These are phyloP conservation scores for Blastocystis sp. DNA, from an alignment of 352 stramenopile species.

Conservation along the genomic window DNA sequence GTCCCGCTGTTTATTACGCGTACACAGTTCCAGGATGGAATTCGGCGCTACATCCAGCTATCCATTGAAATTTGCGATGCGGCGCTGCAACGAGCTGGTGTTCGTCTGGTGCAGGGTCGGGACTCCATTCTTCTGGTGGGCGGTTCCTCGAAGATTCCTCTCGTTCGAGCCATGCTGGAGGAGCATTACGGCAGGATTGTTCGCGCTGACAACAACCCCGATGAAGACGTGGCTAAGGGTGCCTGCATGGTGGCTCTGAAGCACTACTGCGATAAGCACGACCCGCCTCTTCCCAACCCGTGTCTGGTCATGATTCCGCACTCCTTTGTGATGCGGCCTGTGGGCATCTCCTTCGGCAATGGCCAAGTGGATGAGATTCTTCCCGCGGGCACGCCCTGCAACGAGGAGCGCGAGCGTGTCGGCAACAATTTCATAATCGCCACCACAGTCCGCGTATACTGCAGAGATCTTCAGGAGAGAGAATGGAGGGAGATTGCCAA, in stretches of 20 bases:
- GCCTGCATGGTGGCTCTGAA: background rate
- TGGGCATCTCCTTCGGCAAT: no score
- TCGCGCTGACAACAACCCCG: no score
- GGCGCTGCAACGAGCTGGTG: background rate
- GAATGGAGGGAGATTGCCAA: no score
- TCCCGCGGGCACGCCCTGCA: no score
- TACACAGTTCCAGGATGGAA: background rate
- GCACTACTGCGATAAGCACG: background rate
- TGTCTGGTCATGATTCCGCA: background rate
- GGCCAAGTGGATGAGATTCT: no score
- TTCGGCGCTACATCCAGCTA: background rate
- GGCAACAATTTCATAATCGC: no score
- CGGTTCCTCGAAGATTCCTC: constrained; percentile 4
- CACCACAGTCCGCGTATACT: no score
- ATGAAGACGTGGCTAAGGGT: background rate
- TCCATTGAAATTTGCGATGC: background rate
- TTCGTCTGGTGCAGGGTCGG: no score
- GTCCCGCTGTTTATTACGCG: background rate
- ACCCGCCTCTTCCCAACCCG: background rate
- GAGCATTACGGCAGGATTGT: background rate
- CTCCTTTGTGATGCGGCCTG: no score
- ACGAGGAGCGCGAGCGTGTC: no score
- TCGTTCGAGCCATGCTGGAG: background rate
- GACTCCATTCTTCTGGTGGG: constrained; percentile 8
- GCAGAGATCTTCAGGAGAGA: no score